A percentile compares a stretch with the other conserved stretches of the same genome.
These are phyloP conservation scores for Plasmodium vinckei DNA, from an alignment of 169 alveolate genomes.

Conservation along the genomic window DNA sequence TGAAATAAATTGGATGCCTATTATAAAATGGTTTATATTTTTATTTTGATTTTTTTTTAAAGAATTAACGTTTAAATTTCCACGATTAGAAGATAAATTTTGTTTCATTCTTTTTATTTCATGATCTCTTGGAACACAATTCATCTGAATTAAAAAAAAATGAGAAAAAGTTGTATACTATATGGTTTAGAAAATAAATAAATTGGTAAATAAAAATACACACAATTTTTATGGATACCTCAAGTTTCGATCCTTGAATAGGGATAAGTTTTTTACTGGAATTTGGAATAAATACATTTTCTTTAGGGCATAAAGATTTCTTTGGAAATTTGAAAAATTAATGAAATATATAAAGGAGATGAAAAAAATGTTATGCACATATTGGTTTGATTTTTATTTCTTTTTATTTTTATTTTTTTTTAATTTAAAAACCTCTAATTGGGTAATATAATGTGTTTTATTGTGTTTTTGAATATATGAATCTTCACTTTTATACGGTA, in stretches of 20 bases:
- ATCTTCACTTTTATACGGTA: conserved; percentile 53
- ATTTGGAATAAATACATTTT: conserved; percentile 13
- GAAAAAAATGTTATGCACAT: neutral
- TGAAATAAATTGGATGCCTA: too few relatives aligned
- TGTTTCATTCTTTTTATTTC: conserved; percentile 2
- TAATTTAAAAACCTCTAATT: conserved; percentile 41
- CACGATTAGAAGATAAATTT: neutral
- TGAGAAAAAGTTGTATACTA: neutral
- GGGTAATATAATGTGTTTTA: conserved; percentile 23
- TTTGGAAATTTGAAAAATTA: neutral
- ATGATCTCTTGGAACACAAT: conserved; percentile 38
- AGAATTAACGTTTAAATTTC: conserved; percentile 32
- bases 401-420: neutral
- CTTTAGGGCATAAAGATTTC: conserved; percentile 70
- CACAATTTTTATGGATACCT: neutral
- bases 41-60: too few relatives aligned
- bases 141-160: conserved; percentile 13
- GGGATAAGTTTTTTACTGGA: conserved; percentile 29
- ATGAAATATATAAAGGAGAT: neutral
- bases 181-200: too few relatives aligned
- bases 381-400: neutral
- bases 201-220: neutral
- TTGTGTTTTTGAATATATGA: conserved; percentile 48
- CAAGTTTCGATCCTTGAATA: conserved; percentile 28
- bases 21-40: too few relatives aligned